phyloP scores from a whole-genome alignment of 2,329 filamentous ascomycete genomes.

The Zymoseptoria crescenta region DNA sequence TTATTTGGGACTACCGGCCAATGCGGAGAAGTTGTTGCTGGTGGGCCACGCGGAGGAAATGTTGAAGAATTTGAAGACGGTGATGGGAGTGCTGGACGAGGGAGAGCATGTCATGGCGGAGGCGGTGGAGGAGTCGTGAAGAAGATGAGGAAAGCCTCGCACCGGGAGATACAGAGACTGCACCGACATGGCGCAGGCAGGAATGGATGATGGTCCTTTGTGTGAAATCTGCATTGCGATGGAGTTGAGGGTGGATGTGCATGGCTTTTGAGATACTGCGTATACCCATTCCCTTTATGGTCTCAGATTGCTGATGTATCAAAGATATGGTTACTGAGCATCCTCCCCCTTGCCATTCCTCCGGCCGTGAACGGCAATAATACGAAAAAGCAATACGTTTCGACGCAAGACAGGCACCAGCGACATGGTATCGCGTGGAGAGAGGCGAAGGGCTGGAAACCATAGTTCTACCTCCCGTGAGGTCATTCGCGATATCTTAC shows the following conservation, averaged over 20 bases:
- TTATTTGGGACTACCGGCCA: constrained; percentile 85
- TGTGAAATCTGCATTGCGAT: neutral
- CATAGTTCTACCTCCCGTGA: neutral
- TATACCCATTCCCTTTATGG: neutral
- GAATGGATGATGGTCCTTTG: neutral
- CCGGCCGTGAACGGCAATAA: too few species aligned
- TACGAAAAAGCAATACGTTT: too few species aligned
- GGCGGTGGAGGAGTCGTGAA: constrained; percentile 17
- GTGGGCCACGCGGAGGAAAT: constrained; percentile 80
- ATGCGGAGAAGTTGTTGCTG: constrained; percentile 90
- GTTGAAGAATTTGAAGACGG: constrained; percentile 74
- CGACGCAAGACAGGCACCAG: too few species aligned
- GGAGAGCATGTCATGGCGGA: constrained; percentile 72
- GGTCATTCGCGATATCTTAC: neutral
- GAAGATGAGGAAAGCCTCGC: neutral
- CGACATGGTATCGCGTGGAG: too few species aligned
- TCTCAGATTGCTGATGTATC: neutral
- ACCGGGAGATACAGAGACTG: too few species aligned
- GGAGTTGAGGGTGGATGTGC: neutral
- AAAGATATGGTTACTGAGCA: neutral
- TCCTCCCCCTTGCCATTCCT: too few species aligned
- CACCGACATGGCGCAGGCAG: neutral
- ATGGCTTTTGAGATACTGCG: neutral
- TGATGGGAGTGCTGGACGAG: constrained; percentile 84
- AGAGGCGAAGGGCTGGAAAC: too few species aligned